phyloP scores from a whole-genome alignment of 352 stramenopile species.

The Pythium utonaiense region DNA sequence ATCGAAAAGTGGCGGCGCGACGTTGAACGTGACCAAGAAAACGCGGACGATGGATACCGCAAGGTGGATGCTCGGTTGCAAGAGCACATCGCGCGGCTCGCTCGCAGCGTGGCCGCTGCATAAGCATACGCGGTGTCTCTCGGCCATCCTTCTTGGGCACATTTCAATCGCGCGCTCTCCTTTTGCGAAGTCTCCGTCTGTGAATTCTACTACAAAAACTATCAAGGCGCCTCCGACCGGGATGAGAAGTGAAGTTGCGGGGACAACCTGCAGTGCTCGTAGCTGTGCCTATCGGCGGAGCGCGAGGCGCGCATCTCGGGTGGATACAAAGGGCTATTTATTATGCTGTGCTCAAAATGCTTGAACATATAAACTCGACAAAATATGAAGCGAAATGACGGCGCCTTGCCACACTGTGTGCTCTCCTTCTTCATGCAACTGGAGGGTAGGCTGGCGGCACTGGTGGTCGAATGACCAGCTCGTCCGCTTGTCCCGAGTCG shows the following conservation, averaged over 20 bases:
- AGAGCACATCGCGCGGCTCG: slow-evolving; percentile 60
- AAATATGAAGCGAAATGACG: slow-evolving; percentile 24
- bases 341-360: slow-evolving; percentile 22
- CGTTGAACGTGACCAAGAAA: slow-evolving; percentile 57
- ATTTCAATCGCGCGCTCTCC: not conserved
- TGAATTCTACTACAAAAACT: not conserved
- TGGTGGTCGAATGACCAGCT: not conserved
- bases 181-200: not conserved
- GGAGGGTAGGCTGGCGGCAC: not conserved
- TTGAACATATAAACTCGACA: slow-evolving; percentile 24
- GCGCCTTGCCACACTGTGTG: not conserved
- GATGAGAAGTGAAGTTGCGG: not conserved
- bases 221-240: not conserved
- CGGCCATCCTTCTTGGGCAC: not conserved
- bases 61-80: slow-evolving; percentile 64
- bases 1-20: slow-evolving; percentile 74
- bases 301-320: not conserved
- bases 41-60: slow-evolving; percentile 50
- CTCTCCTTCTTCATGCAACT: slow-evolving; percentile 14
- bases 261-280: not conserved
- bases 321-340: slow-evolving; percentile 24
- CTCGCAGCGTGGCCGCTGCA: slow-evolving; percentile 59
- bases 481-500: not conserved
- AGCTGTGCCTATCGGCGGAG: not conserved
- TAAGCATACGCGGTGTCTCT: not conserved